A percentile compares a stretch with the other conserved stretches of the same genome.
Conservation (phyloP, 768 basidiomycete species). For the Suillus variegatus region DNA sequence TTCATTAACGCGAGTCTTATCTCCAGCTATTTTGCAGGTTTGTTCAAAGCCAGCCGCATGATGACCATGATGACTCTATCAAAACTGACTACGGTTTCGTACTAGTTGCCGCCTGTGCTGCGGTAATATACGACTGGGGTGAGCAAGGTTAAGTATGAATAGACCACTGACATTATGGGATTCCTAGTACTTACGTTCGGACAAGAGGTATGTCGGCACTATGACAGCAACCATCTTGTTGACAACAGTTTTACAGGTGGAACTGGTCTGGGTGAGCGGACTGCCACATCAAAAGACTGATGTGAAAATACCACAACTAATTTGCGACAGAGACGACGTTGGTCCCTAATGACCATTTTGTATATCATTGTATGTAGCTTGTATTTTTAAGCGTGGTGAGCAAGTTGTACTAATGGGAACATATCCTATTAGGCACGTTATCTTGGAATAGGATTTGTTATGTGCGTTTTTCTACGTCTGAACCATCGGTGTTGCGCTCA, state of each 20-base stretch:
- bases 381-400: background rate
- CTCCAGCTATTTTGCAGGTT: background rate
- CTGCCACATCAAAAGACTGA: background rate
- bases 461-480: background rate
- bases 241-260: background rate
- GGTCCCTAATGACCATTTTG: background rate
- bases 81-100: background rate
- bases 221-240: background rate
- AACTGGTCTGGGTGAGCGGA: background rate
- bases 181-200: background rate
- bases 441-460: background rate
- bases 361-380: background rate
- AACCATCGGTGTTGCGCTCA: background rate
- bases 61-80: background rate
- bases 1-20: background rate
- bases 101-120: background rate
- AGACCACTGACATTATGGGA: background rate
- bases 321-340: background rate
- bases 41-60: background rate
- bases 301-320: background rate
- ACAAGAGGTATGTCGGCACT: background rate
- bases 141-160: background rate
- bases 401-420: no score
- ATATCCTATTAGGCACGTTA: background rate
- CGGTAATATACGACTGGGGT: background rate